These are phyloP conservation scores for Colletotrichum graminicola DNA, from an alignment of 2,329 filamentous ascomycete species.

Conservation along the genomic window DNA sequence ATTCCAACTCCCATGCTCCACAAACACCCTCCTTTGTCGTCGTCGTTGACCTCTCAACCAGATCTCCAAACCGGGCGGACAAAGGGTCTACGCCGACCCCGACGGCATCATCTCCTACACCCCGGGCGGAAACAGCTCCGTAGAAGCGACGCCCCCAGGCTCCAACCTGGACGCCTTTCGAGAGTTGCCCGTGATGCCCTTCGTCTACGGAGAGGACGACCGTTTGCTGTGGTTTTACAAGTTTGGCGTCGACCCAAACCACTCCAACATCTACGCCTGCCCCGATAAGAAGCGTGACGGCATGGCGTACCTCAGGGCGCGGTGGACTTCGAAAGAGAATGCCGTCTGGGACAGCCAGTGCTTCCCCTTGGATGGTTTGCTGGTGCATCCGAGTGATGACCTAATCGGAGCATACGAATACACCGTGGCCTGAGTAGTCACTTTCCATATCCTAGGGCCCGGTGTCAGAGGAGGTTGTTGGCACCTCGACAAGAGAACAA, in stretches of 20 bases:
- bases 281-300: not conserved
- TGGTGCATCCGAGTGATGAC: constrained; percentile 46
- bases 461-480: not conserved
- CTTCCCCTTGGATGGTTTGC: constrained; percentile 50
- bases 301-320: not conserved
- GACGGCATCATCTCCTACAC: constrained; percentile 69
- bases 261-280: constrained; percentile 21
- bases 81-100: constrained; percentile 69
- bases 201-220: not conserved
- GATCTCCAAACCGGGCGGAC: constrained; percentile 72
- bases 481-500: not conserved
- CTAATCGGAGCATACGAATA: constrained; percentile 56
- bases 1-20: no score
- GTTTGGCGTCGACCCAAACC: constrained; percentile 42
- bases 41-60: constrained; percentile 25
- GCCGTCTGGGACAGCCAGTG: constrained; percentile 46
- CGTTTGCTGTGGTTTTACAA: constrained; percentile 1
- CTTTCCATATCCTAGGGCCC: not conserved
- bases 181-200: constrained; percentile 45
- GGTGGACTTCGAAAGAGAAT: constrained; percentile 12
- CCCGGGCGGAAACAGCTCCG: constrained; percentile 56
- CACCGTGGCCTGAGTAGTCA: constrained; percentile 44
- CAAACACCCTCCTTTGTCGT: no score
- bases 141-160: constrained; percentile 64
- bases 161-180: constrained; percentile 64